Evolutionary conservation across 2,329 filamentous ascomycete genomes (phyloP), one percentile per base, ranked within the genome.

Genomic region (Monosporascus sp.): DNA sequence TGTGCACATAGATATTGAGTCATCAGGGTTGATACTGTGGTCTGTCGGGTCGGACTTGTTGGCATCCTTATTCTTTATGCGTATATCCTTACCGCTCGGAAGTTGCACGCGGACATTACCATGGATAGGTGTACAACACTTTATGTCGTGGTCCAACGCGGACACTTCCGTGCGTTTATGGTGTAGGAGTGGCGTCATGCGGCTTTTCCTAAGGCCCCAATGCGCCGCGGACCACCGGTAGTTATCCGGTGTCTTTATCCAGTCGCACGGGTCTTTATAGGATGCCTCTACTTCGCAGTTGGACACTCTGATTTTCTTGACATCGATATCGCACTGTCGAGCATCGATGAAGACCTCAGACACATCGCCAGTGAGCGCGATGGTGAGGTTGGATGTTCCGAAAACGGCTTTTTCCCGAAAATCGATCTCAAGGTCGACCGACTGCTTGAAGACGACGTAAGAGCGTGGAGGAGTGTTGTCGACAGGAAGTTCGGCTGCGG

Each of bases 341-440:
- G 82, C 83, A 64, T 87, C 83, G 56, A 87, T 76, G 26, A 71
- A 74, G 43, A 88, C 75, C 50, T 80, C 77, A 47, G 80, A 74
- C 41, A 86, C 76, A 50, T 83, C 82, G 55, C 83, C 73, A 41
- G 78, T 55, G 54, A 81, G 76, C 61, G 88, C 86, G 51, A 97
- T 84, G 31, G 86, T 88, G 61, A 99, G 88, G 61, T 92, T 87
- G 8, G 89, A 90, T 58, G 83, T 87, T 49, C 94, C 94, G 56
- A 82, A 85, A 64, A 97, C 75, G 65, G 79, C 82, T 71, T 86
- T 87, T 51, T 82, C 83, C 59, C 82, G 80, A 69, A 99, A 95
- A 73, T 96, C 89, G 67, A 99, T 79, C 64, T 97, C 92, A 56
- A 99, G 78, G 64, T 91, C 87, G 49, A 99, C 86, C 69, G 90